These are phyloP conservation scores for Clausena lansium DNA, from an alignment of 345 rosid species.

Conservation along the genomic window DNA sequence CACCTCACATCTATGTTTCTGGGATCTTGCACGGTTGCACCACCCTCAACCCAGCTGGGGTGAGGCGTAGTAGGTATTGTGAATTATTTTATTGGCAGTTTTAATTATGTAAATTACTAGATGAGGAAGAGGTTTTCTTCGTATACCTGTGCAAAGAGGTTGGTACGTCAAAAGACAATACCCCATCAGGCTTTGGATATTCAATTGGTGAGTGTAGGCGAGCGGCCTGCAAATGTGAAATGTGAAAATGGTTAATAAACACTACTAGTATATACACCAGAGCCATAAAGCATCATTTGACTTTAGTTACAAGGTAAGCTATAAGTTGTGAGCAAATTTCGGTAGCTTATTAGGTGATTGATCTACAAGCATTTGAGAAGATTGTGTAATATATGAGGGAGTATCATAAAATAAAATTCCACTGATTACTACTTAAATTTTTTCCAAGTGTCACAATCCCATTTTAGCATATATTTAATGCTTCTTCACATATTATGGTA, in stretches of 20 bases:
- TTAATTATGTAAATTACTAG: background rate
- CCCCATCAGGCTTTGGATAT: conserved; percentile 87
- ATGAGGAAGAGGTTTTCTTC: background rate
- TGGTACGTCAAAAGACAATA: conserved; percentile 80
- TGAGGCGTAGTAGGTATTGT: background rate
- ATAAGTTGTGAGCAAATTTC: background rate
- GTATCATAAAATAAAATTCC: background rate
- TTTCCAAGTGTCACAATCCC: background rate
- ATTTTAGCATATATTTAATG: background rate
- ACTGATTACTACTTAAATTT: background rate
- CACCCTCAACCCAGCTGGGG: background rate
- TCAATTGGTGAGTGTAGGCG: conserved; percentile 54
- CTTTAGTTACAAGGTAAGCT: background rate
- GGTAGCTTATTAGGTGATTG: background rate
- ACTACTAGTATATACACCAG: background rate
- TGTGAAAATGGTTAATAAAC: background rate
- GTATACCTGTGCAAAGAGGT: conserved; percentile 89
- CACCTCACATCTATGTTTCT: no score
- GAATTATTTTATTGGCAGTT: background rate
- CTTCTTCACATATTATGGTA: background rate
- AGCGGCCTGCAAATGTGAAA: conserved; percentile 53
- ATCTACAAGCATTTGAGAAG: background rate
- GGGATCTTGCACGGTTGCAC: no score
- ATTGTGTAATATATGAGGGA: background rate
- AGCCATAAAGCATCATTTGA: background rate